Percentiles rank a stretch among this genome's conserved stretches.
Evolutionary conservation across 1,139 yeast species (phyloP).

Genomic region (Protomyces arabidopsidicola): DNA sequence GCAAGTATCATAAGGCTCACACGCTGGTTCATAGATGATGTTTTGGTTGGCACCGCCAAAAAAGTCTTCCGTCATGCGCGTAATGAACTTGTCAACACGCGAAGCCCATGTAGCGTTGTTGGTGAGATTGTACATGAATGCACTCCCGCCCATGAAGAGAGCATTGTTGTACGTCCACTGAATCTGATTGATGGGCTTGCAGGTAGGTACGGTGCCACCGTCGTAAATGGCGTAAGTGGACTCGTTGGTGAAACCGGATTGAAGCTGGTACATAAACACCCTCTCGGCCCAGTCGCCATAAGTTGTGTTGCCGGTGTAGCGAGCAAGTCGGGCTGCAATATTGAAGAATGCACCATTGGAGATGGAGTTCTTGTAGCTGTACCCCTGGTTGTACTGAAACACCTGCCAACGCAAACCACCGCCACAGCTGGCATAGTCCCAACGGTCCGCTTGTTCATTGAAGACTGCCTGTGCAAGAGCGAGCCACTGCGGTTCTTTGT

Average conservation of each 20-base stretch:
- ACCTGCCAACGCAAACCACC: constrained; percentile 90
- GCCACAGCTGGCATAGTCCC: constrained; percentile 61
- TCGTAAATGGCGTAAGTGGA: constrained; percentile 51
- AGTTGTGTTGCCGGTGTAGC: constrained; percentile 60
- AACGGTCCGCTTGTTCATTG: constrained; percentile 67
- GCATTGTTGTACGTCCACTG: constrained; percentile 82
- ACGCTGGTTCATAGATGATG: constrained; percentile 60
- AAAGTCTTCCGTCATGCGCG: constrained; percentile 51
- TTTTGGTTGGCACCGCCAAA: constrained; percentile 46
- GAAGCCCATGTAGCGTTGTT: constrained; percentile 53
- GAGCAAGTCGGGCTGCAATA: constrained; percentile 69
- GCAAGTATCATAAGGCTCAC: constrained; percentile 57
- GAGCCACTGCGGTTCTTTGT: constrained; percentile 57
- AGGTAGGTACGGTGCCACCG: constrained; percentile 64
- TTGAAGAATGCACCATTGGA: constrained; percentile 75
- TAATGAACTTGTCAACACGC: constrained; percentile 50
- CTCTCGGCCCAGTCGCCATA: constrained; percentile 62
- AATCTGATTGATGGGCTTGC: constrained; percentile 50
- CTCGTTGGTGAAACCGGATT: constrained; percentile 47
- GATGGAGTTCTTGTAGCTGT: constrained; percentile 71
- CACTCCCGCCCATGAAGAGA: constrained; percentile 64
- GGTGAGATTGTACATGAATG: constrained; percentile 66
- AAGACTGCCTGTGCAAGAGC: constrained; percentile 69
- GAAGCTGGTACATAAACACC: constrained; percentile 66
- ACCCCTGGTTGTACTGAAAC: constrained; percentile 69